Evolutionary conservation across 139 green algal species (phyloP), one percentile per base, ranked within the genome.

Genomic region (Zygnema circumcarinatum): DNA sequence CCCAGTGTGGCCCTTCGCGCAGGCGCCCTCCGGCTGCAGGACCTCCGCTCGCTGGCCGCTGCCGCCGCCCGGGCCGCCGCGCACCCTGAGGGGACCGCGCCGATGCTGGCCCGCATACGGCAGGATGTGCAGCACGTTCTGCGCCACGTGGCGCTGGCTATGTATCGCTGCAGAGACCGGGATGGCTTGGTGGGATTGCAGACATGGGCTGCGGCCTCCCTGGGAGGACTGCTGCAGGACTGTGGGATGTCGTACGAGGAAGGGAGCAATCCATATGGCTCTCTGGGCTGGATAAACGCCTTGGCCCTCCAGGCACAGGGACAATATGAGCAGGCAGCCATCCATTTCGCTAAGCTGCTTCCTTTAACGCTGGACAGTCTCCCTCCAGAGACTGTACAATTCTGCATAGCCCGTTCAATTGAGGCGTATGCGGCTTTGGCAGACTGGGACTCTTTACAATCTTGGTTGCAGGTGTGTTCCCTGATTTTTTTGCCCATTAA

Each of bases 101-200:
- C 69, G 11, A 78, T 39, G 35, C 69, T 78, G 69, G 11, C 16
- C 7, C 69, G 69, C 16, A 16, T 41, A 3, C 36, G 69, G 0
- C 56, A 84, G 29, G 84, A 90, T 91, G 85, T 41, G 1, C 16
- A 39, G 2, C 40, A 90, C 7, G 35, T 33, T 2, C 32, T 91
- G 82, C 83, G 83, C 29, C 41, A 67, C n/a, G 29, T 86, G 52
- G 85, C 85, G 11, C 38, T 42, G n/a, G 84, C 85, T 86, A 20
- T 91, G 40, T 56, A 56, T 29, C 82, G 83, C 29, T 56, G 33
- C 25, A 42, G 79, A 39, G 1, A 89, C 81, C 1, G 38, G 22
- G 83, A 89, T 89, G 75, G 75, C 21, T 62, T 89, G 1, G 31
- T 39, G n/a, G 83, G 83, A 54, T 33, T 89, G 29, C 80, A 53